phyloP scores from a whole-genome alignment of 225 moss, liverwort and hornwort species.

The Asterella californica region DNA sequence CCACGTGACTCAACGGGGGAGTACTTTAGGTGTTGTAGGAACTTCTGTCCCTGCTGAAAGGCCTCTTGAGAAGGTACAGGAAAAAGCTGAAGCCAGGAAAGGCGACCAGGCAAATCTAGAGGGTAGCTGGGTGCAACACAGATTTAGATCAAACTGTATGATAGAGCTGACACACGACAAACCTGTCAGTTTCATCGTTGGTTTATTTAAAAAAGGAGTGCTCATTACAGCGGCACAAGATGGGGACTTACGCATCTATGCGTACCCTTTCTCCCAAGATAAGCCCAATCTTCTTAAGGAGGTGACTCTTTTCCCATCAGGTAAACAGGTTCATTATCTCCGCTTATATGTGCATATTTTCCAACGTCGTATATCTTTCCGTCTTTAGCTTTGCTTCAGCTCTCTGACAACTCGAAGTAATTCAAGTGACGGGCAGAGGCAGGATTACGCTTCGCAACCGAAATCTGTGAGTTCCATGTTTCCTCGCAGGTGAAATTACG shows the following conservation, averaged over 20 bases:
- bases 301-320: constrained; percentile 45
- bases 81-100: constrained; percentile 23
- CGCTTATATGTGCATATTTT: not conserved
- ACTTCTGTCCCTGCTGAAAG: constrained; percentile 2
- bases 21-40: not conserved
- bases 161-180: constrained; percentile 43
- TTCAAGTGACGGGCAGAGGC: not conserved
- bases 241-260: constrained; percentile 51
- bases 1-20: not conserved
- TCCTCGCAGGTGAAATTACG: constrained; percentile 45
- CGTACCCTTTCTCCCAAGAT: constrained; percentile 50
- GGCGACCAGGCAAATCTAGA: constrained; percentile 27
- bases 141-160: constrained; percentile 42
- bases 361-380: not conserved
- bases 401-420: too few relatives aligned
- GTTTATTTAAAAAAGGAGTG: constrained; percentile 45
- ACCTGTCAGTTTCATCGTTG: constrained; percentile 41
- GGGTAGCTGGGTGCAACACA: constrained; percentile 51
- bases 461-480: not conserved
- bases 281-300: constrained; percentile 51
- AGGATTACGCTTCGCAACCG: not conserved
- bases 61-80: constrained; percentile 1
- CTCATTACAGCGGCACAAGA: constrained; percentile 42
- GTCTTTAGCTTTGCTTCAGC: not conserved
- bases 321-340: constrained; percentile 19